phyloP scores from a whole-genome alignment of 208 protist genomes.

The Leishmania braziliensis region DNA sequence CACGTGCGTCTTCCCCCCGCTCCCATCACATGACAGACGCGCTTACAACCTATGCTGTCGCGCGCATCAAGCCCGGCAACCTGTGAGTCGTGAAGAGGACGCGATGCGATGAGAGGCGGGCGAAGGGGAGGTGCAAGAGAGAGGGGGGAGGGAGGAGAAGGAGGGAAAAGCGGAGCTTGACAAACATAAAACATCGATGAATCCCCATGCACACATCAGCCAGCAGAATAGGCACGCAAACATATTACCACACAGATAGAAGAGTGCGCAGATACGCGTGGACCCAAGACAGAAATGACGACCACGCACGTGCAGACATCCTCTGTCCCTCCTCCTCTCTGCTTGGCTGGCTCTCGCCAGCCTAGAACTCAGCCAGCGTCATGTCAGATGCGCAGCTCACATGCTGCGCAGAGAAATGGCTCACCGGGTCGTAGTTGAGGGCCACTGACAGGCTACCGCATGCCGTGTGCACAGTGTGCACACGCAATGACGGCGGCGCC shows the following conservation, averaged over 20 bases:
- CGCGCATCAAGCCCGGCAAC: neutral
- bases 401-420: slow-evolving; percentile 43
- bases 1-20: neutral
- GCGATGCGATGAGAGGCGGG: neutral
- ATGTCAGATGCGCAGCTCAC: slow-evolving; percentile 22
- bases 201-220: neutral
- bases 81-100: neutral
- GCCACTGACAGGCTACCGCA: slow-evolving; percentile 22
- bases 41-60: neutral
- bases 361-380: slow-evolving; percentile 21
- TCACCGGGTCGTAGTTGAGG: slow-evolving; percentile 48
- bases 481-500: neutral
- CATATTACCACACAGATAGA: neutral
- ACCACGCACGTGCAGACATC: neutral
- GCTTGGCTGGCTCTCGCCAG: neutral
- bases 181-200: slow-evolving; percentile 1
- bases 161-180: neutral
- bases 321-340: neutral
- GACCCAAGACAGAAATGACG: neutral
- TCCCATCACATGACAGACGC: neutral
- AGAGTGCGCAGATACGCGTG: neutral
- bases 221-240: neutral
- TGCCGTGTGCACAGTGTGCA: slow-evolving; percentile 26
- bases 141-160: neutral
- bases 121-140: neutral